Evolutionary conservation across 352 stramenopile species (phyloP), one percentile per base, ranked within the genome.

Genomic region (Aphanomyces euteiches): DNA sequence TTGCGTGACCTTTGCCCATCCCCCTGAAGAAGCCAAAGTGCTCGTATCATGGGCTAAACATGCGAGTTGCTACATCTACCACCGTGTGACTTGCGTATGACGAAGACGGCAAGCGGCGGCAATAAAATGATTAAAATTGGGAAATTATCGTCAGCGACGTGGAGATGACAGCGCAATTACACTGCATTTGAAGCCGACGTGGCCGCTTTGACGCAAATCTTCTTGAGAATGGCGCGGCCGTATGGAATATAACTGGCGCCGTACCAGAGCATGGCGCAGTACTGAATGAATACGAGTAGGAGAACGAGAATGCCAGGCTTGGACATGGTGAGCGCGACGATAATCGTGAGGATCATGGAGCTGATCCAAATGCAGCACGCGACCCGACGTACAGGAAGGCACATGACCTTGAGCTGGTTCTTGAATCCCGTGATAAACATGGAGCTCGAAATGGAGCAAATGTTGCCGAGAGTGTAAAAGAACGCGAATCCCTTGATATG

Each of bases 401-500:
- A 94, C 86, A 94, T 94, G 68, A 94, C 81, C 67, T 90, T 84
- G 53, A 90, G 59, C 75, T 94, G 86, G 7, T 83, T 67, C 73
- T 73, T 73, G 8, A 85, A 85, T 0, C 86, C 84, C 12, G 91
- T 82, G 47, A 94, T 77, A 66, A 94, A 94, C 19, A 92, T 75
- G 37, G 86, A 94, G 28, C 79, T 89, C 56, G 84, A 84, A 53
- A 94, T 90, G 45, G 82, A 89, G 74, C 81, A 88, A 21, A 94
- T 77, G 64, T 79, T 90, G n/a, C 86, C 84, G 38, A 94, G 71
- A 12, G 85, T 92, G 72, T 94, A 94, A 73, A 94, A 92, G 76
- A 94, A 94, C 21, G 76, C 86, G 72, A 94, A 94, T 67, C 90
- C 83, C 69, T 91, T 92, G 15, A 94, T 73, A 74, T 94, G 86